Evolutionary conservation across 345 rosid species (phyloP), one percentile per base, ranked within the genome.

Genomic region (Eucalyptus curtisii): DNA sequence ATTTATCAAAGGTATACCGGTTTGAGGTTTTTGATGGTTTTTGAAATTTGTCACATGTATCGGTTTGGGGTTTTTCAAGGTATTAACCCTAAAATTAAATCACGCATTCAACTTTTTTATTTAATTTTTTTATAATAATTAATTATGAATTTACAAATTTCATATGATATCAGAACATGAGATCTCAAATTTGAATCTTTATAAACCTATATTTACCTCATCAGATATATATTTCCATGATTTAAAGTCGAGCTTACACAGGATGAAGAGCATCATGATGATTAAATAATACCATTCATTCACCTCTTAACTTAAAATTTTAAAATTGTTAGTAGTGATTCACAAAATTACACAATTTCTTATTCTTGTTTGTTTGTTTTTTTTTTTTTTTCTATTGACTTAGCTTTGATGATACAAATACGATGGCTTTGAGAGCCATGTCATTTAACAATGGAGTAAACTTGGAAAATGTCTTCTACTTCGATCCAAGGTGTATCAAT

Each of bases 401-500:
- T 76, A 94, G 94, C 31, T 93, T 94, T 66, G 93, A 91, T 79
- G 93, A 93, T 79, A 88, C 89, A 47, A 94, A 93, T 87, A 86
- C 88, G 2, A 90, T 89, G 59, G 87, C 76, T 22, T 66, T 92
- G 86, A 57, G 91, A 71, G 88, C 85, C 24, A 90, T 57, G 14
- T 85, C 89, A 1, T 82, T 7, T 15, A 14, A 88, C 49, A 76
- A 19, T 10, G 91, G 87, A 27, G 33, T 25, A 13, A 92, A 92
- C 33, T 17, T 14, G 3, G 88, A 55, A 7, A 52, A 8, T 20
- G 42, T 86, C 86, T 93, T 95, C 86, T 87, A 89, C 89, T 93
- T 95, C 3, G 95, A 95, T 89, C 95, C 95, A 7, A 93, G 88
- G 25, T 5, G 50, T 80, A 92, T 95, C 89, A 48, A 91, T 17